Base-by-base conservation (phyloP, 305 asterid species). In the Solanum hybrid region DNA sequence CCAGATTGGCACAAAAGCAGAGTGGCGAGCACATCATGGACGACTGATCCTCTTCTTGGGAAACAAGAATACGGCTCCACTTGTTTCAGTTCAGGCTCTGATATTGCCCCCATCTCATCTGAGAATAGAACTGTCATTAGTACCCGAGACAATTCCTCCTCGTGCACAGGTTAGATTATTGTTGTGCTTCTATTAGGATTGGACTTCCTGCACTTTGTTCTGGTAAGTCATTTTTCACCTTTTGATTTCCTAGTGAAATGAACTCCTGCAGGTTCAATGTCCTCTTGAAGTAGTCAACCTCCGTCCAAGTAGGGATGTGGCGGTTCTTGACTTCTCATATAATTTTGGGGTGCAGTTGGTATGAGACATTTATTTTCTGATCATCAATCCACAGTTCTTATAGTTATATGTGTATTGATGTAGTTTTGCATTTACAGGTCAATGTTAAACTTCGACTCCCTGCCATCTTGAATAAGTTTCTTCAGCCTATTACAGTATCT, bases 371-470 rank as follows among this genome's bases (percentile, higher is more conserved):
- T 73, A 35, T 64, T 76, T 18, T 24, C 46, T 86, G n/a, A 26
- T 42, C 77, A 69, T 79, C 85, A 79, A 86, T 67, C 33, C 40
- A 20, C 33, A 40, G 81, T 73, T 83, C 86, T 61, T 86, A 34
- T 33, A 57, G 13, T 84, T 57, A 18, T 82, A 42, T 61, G 88
- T 61, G 88, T 61, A 33, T 61, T 86, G 51, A 86, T 5, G 9
- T 86, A 75, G 87, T 51, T 76, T 39, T 69, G 51, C 90, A 78
- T 90, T 84, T 78, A 77, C 96, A 98, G 99, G 98, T 98, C 90
- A 96, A 92, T 94, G 98, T 95, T 90, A 98, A 95, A 91, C 98
- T 98, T 91, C 99, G 99, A 80, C 98, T 98, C 90, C 99, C 99
- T 51, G 98, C 97, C 84, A 94, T 97, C 89, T 92, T 97, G 91